Conservation (phyloP, 306 rosid species). For the Neltuma alba region DNA sequence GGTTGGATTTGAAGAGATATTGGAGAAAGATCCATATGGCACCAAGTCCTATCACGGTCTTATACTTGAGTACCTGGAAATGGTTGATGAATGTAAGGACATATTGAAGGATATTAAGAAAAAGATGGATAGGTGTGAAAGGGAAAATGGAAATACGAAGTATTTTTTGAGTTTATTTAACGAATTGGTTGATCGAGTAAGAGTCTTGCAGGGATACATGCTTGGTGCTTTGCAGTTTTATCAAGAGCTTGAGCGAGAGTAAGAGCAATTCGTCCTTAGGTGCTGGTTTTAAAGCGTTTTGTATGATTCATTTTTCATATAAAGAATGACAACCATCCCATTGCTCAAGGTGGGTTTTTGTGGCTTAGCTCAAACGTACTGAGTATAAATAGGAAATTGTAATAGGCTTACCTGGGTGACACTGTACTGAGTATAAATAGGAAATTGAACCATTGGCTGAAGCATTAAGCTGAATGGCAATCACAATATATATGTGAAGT, state of each 20-base stretch:
- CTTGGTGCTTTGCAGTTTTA: slow-evolving; percentile 47
- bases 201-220: slow-evolving; percentile 42
- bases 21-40: slow-evolving; percentile 42
- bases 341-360: slow-evolving; percentile 16
- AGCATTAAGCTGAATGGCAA: slow-evolving; percentile 1
- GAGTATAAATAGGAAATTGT: slow-evolving; percentile 12
- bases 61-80: slow-evolving; percentile 43
- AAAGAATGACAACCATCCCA: neutral
- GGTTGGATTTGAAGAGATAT: slow-evolving; percentile 48
- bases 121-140: slow-evolving; percentile 47
- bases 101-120: slow-evolving; percentile 43
- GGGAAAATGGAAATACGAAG: slow-evolving; percentile 19
- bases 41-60: slow-evolving; percentile 35
- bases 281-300: slow-evolving; percentile 2
- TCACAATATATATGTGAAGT: slow-evolving; percentile 3
- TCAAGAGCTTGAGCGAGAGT: slow-evolving; percentile 42
- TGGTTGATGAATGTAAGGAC: slow-evolving; percentile 39
- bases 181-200: slow-evolving; percentile 34
- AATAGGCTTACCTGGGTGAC: slow-evolving; percentile 25
- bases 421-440: neutral
- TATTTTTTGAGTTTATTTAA: slow-evolving; percentile 29
- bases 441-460: slow-evolving; percentile 14
- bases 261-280: neutral
- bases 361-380: neutral
- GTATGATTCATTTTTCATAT: neutral